phyloP scores from a whole-genome alignment of 208 protist genomes.

The Leishmania mexicana region DNA sequence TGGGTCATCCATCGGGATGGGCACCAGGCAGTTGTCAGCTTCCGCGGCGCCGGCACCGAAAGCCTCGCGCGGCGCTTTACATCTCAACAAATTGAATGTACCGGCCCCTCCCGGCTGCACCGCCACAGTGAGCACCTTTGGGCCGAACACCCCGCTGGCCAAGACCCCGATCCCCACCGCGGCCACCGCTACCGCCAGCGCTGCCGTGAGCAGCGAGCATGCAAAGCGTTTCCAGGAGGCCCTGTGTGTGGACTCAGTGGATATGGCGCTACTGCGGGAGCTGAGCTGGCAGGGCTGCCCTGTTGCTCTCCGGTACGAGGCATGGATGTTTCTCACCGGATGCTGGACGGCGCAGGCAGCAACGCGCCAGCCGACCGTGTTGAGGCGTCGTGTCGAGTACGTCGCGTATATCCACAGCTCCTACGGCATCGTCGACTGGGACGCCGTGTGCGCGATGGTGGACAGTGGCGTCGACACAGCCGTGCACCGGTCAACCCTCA shows the following conservation, averaged over 20 bases:
- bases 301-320: constrained; percentile 47
- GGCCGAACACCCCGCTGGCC: neutral
- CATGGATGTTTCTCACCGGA: constrained; percentile 67
- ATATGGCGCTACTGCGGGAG: constrained; percentile 43
- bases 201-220: constrained; percentile 10
- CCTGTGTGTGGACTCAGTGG: constrained; percentile 34
- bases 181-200: neutral
- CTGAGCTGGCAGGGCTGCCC: constrained; percentile 67
- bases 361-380: constrained; percentile 37
- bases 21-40: neutral
- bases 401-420: constrained; percentile 44
- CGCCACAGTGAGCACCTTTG: neutral
- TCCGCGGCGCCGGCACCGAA: neutral
- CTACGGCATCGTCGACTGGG: constrained; percentile 65
- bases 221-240: constrained; percentile 34
- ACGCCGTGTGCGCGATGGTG: constrained; percentile 46
- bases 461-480: constrained; percentile 34
- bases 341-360: constrained; percentile 48
- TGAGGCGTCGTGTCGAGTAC: constrained; percentile 67
- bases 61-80: neutral
- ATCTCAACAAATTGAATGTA: neutral
- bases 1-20: neutral
- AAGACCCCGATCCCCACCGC: neutral
- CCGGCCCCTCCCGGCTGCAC: no score
- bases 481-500: constrained; percentile 32